A percentile compares a stretch with the other conserved stretches of the same genome.
These are phyloP conservation scores for Phoma sp. DNA, from an alignment of 2,329 filamentous ascomycete species.

Conservation along the genomic window DNA sequence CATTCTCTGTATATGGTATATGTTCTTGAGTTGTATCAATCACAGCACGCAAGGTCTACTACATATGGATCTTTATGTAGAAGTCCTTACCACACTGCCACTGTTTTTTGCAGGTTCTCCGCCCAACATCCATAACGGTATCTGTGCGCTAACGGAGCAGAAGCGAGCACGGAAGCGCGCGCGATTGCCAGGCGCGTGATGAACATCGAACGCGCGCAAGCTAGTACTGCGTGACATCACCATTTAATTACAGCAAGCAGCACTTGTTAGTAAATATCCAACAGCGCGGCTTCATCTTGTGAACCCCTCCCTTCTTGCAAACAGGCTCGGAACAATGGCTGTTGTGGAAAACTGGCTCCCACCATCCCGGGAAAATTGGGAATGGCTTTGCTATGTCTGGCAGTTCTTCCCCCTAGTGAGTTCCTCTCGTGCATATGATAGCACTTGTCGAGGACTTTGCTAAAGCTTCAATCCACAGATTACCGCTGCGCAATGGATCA, in stretches of 20 bases:
- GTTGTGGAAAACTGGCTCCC: slow-evolving; percentile 54
- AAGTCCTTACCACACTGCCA: too few species aligned
- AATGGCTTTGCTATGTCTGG: slow-evolving; percentile 52
- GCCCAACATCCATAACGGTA: too few species aligned
- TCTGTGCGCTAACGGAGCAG: neutral
- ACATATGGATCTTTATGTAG: too few species aligned
- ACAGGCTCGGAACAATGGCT: slow-evolving; percentile 40
- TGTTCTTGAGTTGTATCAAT: neutral
- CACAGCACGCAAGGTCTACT: too few species aligned
- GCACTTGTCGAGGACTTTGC: neutral
- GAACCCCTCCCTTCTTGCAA: neutral
- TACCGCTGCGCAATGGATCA: slow-evolving; percentile 72
- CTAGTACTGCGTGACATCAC: slow-evolving; percentile 10
- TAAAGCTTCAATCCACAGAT: slow-evolving; percentile 57
- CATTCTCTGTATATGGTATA: neutral
- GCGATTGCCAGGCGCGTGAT: neutral
- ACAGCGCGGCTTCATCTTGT: neutral
- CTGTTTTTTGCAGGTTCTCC: too few species aligned
- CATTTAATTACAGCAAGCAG: neutral
- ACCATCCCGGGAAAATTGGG: slow-evolving; percentile 59
- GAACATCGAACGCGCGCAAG: neutral
- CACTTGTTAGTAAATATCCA: neutral
- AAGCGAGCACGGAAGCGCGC: neutral
- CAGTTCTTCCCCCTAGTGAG: slow-evolving; percentile 59
- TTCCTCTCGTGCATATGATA: neutral